phyloP scores from a whole-genome alignment of 495 filamentous ascomycete genomes.

The Daldinia childiae region DNA sequence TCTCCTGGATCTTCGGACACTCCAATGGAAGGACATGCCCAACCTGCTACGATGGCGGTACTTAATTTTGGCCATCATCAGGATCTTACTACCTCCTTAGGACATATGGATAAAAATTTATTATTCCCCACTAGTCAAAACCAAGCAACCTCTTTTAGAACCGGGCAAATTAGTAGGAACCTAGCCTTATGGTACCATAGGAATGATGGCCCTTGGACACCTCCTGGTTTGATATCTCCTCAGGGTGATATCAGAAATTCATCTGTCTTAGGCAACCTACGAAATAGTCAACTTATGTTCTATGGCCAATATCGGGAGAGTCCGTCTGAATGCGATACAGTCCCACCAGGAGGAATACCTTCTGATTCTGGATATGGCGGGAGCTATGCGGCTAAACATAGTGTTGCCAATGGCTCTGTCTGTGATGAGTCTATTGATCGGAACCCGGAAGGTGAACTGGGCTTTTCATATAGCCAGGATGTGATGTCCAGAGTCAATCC shows the following conservation, averaged over 20 bases:
- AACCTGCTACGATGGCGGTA: constrained; percentile 12
- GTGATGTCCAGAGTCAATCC: constrained; percentile 11
- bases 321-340: constrained; percentile 66
- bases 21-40: constrained; percentile 29
- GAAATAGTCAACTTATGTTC: constrained; percentile 16
- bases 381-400: constrained; percentile 52
- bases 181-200: constrained; percentile 47
- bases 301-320: constrained; percentile 35
- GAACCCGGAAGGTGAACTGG: constrained; percentile 43
- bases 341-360: constrained; percentile 57
- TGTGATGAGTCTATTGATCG: constrained; percentile 51
- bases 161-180: constrained; percentile 35
- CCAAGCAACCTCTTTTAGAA: constrained; percentile 21
- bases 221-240: constrained; percentile 38
- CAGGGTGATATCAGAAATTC: constrained; percentile 26
- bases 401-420: constrained; percentile 59
- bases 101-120: constrained; percentile 23
- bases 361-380: constrained; percentile 74
- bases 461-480: constrained; percentile 29
- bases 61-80: constrained; percentile 25
- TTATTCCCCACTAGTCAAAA: constrained; percentile 21
- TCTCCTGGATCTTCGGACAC: constrained; percentile 32
- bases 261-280: constrained; percentile 19
- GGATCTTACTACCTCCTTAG: constrained; percentile 30
- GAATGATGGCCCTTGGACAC: constrained; percentile 55